A percentile compares a stretch with the other conserved stretches of the same genome.
These are phyloP conservation scores for Trypanosoma cruzi DNA, from an alignment of 208 protist genomes.

Conservation along the genomic window DNA sequence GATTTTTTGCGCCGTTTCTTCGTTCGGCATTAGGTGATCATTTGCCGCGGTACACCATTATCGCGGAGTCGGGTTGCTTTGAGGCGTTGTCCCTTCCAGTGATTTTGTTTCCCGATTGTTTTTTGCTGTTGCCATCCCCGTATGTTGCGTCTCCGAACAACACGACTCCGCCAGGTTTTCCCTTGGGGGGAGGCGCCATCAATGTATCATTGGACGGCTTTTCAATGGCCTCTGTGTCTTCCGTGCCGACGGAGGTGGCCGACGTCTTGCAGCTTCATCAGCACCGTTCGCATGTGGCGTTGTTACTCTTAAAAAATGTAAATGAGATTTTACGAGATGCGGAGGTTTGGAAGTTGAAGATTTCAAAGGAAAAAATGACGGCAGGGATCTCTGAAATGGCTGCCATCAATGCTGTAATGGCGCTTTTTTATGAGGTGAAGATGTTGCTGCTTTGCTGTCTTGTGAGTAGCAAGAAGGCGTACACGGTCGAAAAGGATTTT, in stretches of 20 bases:
- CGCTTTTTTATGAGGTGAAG: conserved; percentile 48
- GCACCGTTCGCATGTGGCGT: conserved; percentile 26
- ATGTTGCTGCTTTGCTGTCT: conserved; percentile 51
- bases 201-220: conserved; percentile 1
- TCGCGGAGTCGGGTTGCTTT: conserved; percentile 45
- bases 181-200: background rate
- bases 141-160: conserved; percentile 13
- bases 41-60: conserved; percentile 11
- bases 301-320: conserved; percentile 49
- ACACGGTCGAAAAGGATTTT: background rate
- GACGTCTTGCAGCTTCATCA: conserved; percentile 42
- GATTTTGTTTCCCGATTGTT: conserved; percentile 80
- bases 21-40: conserved; percentile 40
- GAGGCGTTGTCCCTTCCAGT: conserved; percentile 57
- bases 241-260: background rate
- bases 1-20: conserved; percentile 66
- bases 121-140: conserved; percentile 27
- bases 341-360: conserved; percentile 50
- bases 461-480: conserved; percentile 35
- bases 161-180: background rate
- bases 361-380: background rate
- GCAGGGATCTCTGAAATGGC: conserved; percentile 3
- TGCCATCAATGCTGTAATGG: conserved; percentile 19
- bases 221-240: background rate
- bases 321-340: conserved; percentile 65